A percentile compares a stretch with the other conserved stretches of the same genome.
Conservation (phyloP, 2,329 filamentous ascomycete genomes). For the Calonectria montana region DNA sequence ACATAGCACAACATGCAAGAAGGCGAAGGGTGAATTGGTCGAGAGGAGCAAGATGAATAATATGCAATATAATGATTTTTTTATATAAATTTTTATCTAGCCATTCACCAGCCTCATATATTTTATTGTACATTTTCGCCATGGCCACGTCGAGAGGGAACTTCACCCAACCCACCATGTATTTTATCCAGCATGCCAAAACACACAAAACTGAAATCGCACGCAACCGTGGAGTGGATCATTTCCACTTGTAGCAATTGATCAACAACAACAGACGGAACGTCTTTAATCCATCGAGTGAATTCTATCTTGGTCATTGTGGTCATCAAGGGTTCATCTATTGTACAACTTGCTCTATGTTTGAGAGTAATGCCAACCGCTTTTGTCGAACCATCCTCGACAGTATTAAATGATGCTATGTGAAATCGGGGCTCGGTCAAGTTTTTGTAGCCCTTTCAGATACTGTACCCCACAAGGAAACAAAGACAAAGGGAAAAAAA, state of each 20-base stretch:
- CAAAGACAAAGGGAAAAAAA: neutral
- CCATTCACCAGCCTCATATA: too few species aligned
- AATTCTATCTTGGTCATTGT: conserved; percentile 41
- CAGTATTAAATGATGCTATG: conserved; percentile 32
- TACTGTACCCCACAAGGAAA: conserved; percentile 11
- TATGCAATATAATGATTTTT: too few species aligned
- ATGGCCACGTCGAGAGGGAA: too few species aligned
- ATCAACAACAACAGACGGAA: conserved; percentile 1
- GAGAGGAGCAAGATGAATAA: too few species aligned
- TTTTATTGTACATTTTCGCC: too few species aligned
- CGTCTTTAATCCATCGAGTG: conserved; percentile 32
- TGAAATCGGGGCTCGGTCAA: conserved; percentile 33
- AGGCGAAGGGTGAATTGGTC: too few species aligned
- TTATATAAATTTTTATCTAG: too few species aligned
- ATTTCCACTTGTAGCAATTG: conserved; percentile 6
- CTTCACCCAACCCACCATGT: too few species aligned
- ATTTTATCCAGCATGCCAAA: too few species aligned
- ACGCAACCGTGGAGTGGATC: neutral
- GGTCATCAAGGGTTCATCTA: conserved; percentile 41
- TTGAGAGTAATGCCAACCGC: conserved; percentile 34
- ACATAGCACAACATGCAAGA: too few species aligned
- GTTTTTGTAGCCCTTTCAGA: conserved; percentile 25
- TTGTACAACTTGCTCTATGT: conserved; percentile 42
- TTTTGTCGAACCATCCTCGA: conserved; percentile 29
- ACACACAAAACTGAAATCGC: neutral